phyloP scores from a whole-genome alignment of 2,329 filamentous ascomycete genomes.

The Cucurbitaria berberidis region DNA sequence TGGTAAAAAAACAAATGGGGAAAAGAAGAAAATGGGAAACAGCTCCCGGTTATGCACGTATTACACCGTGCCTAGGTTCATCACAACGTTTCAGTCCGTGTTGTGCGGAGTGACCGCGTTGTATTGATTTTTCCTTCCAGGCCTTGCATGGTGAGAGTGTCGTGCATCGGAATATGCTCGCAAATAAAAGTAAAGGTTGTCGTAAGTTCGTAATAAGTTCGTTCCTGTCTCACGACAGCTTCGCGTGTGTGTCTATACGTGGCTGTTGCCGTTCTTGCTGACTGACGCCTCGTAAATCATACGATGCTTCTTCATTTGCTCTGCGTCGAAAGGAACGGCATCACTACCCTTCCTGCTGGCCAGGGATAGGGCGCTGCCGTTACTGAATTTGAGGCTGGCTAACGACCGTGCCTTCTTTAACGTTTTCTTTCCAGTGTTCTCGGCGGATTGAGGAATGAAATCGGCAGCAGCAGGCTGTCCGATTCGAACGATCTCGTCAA shows the following conservation, averaged over 20 bases:
- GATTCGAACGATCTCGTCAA: slow-evolving; percentile 55
- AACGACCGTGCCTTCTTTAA: slow-evolving; percentile 48
- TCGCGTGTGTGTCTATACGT: slow-evolving; percentile 6
- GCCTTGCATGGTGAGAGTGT: slow-evolving; percentile 3
- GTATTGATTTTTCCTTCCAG: neutral
- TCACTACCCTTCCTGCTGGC: slow-evolving; percentile 44
- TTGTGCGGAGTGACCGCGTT: neutral
- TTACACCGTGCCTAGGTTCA: neutral
- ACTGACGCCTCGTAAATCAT: slow-evolving; percentile 43
- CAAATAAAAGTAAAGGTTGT: slow-evolving; percentile 18
- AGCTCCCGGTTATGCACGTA: neutral
- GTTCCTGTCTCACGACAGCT: neutral
- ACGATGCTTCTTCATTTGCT: slow-evolving; percentile 47
- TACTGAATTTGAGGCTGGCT: slow-evolving; percentile 38
- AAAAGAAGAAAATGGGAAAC: slow-evolving; percentile 10
- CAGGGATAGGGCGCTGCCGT: slow-evolving; percentile 40
- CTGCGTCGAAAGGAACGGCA: slow-evolving; percentile 40
- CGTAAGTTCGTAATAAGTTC: slow-evolving; percentile 25
- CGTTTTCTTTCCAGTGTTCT: slow-evolving; percentile 39
- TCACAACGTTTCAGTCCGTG: neutral
- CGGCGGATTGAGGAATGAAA: slow-evolving; percentile 20
- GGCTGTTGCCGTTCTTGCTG: slow-evolving; percentile 12
- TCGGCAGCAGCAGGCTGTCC: slow-evolving; percentile 30
- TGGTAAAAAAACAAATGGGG: slow-evolving; percentile 13
- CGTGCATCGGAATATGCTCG: slow-evolving; percentile 14